These are phyloP conservation scores for Kregervanrija fluxuum DNA, from an alignment of 805 yeast species.

Conservation along the genomic window DNA sequence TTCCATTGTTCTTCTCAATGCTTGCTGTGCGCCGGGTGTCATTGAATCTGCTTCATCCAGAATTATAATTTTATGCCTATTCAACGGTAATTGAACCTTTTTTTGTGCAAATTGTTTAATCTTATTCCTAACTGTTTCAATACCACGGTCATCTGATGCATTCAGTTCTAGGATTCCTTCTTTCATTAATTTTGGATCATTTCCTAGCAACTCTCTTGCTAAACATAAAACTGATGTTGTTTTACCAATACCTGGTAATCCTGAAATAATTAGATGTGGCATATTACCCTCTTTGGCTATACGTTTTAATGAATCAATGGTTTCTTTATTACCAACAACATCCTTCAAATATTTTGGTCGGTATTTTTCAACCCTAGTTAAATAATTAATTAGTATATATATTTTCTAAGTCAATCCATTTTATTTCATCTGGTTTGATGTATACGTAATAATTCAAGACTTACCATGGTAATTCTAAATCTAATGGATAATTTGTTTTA, in stretches of 20 bases:
- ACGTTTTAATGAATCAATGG: constrained; percentile 72
- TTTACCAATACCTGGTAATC: constrained; percentile 95
- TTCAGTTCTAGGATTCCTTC: constrained; percentile 90
- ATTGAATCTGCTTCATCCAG: constrained; percentile 96
- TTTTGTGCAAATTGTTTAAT: constrained; percentile 96
- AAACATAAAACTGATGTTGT: constrained; percentile 90
- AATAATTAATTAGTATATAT: too few species aligned
- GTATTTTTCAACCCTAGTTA: constrained; percentile 78
- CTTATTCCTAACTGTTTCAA: constrained; percentile 88
- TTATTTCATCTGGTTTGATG: not conserved
- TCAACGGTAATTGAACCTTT: constrained; percentile 78
- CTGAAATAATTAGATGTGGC: constrained; percentile 95
- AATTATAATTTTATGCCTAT: constrained; percentile 87
- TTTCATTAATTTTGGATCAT: constrained; percentile 28
- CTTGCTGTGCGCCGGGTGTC: constrained; percentile 96
- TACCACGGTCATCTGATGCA: constrained; percentile 97
- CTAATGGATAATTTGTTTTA: constrained; percentile 20
- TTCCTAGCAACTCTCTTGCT: constrained; percentile 77
- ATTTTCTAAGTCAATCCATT: constrained; percentile 21
- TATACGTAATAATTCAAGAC: not conserved
- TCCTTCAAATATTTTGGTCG: constrained; percentile 75
- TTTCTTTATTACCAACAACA: constrained; percentile 90
- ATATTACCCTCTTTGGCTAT: constrained; percentile 91
- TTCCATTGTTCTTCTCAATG: constrained; percentile 93
- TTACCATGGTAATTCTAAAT: constrained; percentile 27